A percentile compares a stretch with the other conserved stretches of the same genome.
phyloP scores from a whole-genome alignment of 129 eudicot species.

The Calendula officinalis region DNA sequence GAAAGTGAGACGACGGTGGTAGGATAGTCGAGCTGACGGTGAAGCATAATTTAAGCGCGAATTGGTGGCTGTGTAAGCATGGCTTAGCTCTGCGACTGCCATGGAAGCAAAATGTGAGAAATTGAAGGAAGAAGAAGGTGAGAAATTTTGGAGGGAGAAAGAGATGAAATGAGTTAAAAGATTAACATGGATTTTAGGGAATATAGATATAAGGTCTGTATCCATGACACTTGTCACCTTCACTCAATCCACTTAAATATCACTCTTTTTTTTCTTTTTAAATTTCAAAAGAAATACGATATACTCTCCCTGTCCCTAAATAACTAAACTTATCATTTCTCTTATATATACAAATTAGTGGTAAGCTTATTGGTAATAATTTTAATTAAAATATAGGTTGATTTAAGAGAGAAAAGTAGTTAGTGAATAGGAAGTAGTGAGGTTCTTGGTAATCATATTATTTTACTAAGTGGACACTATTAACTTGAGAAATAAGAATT shows the following conservation, averaged over 20 bases:
- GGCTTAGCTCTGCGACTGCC: slow-evolving; percentile 65
- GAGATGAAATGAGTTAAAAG: neutral
- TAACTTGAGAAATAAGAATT: too few relatives aligned
- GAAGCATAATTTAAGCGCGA: slow-evolving; percentile 43
- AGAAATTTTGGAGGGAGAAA: slow-evolving; percentile 31
- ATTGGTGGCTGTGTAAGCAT: slow-evolving; percentile 33
- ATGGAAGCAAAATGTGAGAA: slow-evolving; percentile 34
- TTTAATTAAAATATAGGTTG: too few relatives aligned
- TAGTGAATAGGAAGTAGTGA: too few relatives aligned
- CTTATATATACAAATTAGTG: too few relatives aligned
- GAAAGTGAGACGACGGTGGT: slow-evolving; percentile 31
- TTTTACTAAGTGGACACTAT: too few relatives aligned
- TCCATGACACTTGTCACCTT: slow-evolving; percentile 34
- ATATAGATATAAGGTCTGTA: slow-evolving; percentile 28
- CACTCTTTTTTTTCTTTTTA: neutral
- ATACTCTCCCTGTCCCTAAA: too few relatives aligned
- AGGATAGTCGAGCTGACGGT: slow-evolving; percentile 40
- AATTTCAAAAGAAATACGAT: neutral
- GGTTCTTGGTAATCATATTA: too few relatives aligned
- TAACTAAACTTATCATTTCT: too few relatives aligned
- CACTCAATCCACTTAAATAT: slow-evolving; percentile 25
- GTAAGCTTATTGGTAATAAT: too few relatives aligned
- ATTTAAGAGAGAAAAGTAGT: too few relatives aligned
- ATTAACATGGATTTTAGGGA: slow-evolving; percentile 5
- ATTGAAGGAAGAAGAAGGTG: too few relatives aligned